Conservation (phyloP, 345 rosid genomes). For the Cardamine chenopodiifolia region DNA sequence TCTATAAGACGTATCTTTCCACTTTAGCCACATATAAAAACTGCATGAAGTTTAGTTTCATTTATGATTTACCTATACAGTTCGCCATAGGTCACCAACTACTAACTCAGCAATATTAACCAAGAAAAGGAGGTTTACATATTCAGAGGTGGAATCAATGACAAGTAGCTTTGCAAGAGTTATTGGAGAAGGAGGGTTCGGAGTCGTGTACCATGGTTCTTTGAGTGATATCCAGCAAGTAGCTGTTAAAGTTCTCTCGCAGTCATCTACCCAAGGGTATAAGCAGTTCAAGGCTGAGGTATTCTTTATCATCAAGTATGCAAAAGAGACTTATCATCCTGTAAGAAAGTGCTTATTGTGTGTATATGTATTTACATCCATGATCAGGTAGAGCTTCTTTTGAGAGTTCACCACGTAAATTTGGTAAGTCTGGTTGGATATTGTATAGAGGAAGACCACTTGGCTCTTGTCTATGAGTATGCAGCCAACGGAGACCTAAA, state of each 20-base stretch:
- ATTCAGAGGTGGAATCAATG: slow-evolving; percentile 29
- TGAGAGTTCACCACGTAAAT: slow-evolving; percentile 48
- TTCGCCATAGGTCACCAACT: neutral
- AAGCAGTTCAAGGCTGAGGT: slow-evolving; percentile 45
- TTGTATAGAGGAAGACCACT: slow-evolving; percentile 36
- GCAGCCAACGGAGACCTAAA: slow-evolving; percentile 36
- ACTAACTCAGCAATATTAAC: neutral
- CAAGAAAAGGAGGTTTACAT: slow-evolving; percentile 37
- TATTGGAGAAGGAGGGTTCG: slow-evolving; percentile 47
- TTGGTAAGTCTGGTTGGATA: slow-evolving; percentile 46
- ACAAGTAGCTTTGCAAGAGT: slow-evolving; percentile 39
- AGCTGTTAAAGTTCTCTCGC: slow-evolving; percentile 46
- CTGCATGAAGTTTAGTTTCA: too few relatives aligned
- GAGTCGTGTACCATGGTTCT: slow-evolving; percentile 42
- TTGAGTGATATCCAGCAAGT: slow-evolving; percentile 25
- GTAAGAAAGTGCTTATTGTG: too few relatives aligned
- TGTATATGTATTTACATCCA: too few relatives aligned
- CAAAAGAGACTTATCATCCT: too few relatives aligned
- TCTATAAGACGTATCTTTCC: too few relatives aligned
- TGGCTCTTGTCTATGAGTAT: slow-evolving; percentile 48
- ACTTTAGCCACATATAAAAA: too few relatives aligned
- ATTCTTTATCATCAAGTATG: too few relatives aligned
- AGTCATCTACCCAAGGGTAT: slow-evolving; percentile 45
- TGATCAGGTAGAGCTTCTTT: slow-evolving; percentile 42
- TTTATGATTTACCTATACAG: too few relatives aligned